These are phyloP conservation scores for Flaveria trinervia DNA, from an alignment of 129 eudicot species.

Conservation along the genomic window DNA sequence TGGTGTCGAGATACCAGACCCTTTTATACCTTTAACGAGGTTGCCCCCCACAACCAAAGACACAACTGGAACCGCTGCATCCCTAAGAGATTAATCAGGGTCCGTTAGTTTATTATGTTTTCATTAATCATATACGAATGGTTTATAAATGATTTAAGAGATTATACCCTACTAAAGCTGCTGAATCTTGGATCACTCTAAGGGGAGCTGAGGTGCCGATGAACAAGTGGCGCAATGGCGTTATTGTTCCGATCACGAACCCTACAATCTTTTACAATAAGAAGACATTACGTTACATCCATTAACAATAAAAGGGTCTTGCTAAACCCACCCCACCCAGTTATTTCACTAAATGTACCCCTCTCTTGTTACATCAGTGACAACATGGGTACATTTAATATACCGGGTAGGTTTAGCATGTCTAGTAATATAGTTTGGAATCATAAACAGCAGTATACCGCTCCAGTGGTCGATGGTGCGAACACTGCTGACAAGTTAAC, in stretches of 20 bases:
- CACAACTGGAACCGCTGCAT: slow-evolving; percentile 67
- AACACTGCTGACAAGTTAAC: slow-evolving; percentile 52
- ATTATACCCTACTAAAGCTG: slow-evolving; percentile 58
- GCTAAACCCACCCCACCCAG: no score
- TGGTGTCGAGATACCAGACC: slow-evolving; percentile 49
- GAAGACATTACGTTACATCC: not conserved
- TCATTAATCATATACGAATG: not conserved
- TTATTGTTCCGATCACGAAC: slow-evolving; percentile 45
- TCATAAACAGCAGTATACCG: slow-evolving; percentile 41
- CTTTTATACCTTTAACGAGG: slow-evolving; percentile 66
- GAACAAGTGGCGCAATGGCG: slow-evolving; percentile 43
- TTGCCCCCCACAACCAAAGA: slow-evolving; percentile 79
- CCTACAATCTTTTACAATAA: slow-evolving; percentile 51
- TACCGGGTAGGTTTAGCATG: no score
- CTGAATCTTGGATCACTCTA: slow-evolving; percentile 51
- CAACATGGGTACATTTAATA: no score
- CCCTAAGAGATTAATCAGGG: slow-evolving; percentile 42
- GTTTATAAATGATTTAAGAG: not conserved
- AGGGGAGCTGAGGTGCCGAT: slow-evolving; percentile 62
- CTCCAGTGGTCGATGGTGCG: slow-evolving; percentile 77
- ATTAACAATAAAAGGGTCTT: no score
- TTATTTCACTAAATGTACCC: no score
- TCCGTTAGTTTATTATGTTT: not conserved
- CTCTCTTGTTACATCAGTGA: no score
- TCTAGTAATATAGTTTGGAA: not conserved